Base-by-base conservation (phyloP, 2,329 filamentous ascomycete species). In the Pseudogymnoascus pannorum region DNA sequence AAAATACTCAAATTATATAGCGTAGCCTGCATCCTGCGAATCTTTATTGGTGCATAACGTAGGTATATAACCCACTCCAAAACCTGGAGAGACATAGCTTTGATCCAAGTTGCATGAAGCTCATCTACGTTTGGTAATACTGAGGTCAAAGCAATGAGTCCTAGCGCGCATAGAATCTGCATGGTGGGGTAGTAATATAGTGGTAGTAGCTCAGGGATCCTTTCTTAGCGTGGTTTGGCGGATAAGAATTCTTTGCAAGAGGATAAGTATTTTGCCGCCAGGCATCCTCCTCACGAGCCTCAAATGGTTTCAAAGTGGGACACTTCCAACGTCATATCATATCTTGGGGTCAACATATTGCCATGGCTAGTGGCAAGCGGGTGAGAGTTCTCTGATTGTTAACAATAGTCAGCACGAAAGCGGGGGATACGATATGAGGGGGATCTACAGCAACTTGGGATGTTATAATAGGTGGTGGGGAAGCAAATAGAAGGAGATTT, bases 301-400 rank as follows among this genome's bases (percentile, higher is more conserved):
- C 48, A 31, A 31, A 54, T 54, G 24, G 1, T 6, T 31, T 31
- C 24, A 18, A 54, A 18, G 11, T 18, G 6, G 24, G 48, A 31
- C 29, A 54, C n/a, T 16, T 16, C n/a, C 1, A 18, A 54, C 24
- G 24, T 54, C 48, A 54, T 54, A 4, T 18, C 24, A 54, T 18
- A 26, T 4, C 48, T 16, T 7, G 48, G 48, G 48, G 48, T 54
- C 48, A 54, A 54, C 48, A 54, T 54, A 54, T 54, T 54, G 48
- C 48, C 48, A 54, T 54, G 9, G 9, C 5, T 11, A 18, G 24
- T 18, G 48, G 48, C 48, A 5, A 54, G 26, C 48, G 48, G 48
- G 31, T 54, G 48, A 54, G 24, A 54, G 48, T 31, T 54, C 42
- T 51, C 14, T 51, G 4, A 51, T 16, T 29, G n/a, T 9, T 51